Evolutionary conservation across 768 basidiomycete species (phyloP), one percentile per base, ranked within the genome.

Genomic region (Termitomyces sp.): DNA sequence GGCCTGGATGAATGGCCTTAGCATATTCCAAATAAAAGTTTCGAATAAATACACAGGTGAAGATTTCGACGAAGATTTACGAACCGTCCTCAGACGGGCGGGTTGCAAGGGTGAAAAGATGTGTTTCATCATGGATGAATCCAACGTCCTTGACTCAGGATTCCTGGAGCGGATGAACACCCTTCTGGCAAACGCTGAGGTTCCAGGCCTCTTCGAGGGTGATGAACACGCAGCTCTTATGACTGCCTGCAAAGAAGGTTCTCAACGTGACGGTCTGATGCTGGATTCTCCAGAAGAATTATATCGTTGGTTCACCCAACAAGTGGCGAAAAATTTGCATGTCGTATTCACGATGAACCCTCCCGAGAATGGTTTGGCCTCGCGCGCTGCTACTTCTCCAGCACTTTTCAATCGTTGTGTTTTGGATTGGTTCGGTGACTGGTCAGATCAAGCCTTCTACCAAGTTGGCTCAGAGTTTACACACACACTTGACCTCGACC

Each of bases 91-190:
- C 37, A 92, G 97, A 44, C 88, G 97, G 36, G 80, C 96, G 7
- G 97, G 97, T 6, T 98, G 94, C 78, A 99, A 98, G 69, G 94
- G 94, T 64, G 97, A 99, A 74, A 98, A 98, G 75, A 89, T 99
- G 49, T 98, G 94, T 70, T 99, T 99, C 80, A 98, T 99, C 76
- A 98, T 99, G 97, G 97, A 99, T 71, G 97, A 99, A 71, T 98
- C 97, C 4, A 98, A 99, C 65, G 97, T 98, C 13, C 87, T 98
- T 32, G 97, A 99, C 69, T 96, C 97, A 13, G 97, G 97, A 46
- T 99, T 99, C 81, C 75, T 99, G 62, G 97, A 99, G 70, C 86
- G 97, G n/a, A 98, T 99, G 96, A 99, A 99, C 71, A 99, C 97
- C 0, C 83, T 99, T 14, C 82, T 99, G 16, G 97, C 97, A 41